Percentiles rank a stretch among this genome's conserved stretches.
These are phyloP conservation scores for Penstemon barbatus DNA, from an alignment of 257 asterid genomes.

Conservation along the genomic window DNA sequence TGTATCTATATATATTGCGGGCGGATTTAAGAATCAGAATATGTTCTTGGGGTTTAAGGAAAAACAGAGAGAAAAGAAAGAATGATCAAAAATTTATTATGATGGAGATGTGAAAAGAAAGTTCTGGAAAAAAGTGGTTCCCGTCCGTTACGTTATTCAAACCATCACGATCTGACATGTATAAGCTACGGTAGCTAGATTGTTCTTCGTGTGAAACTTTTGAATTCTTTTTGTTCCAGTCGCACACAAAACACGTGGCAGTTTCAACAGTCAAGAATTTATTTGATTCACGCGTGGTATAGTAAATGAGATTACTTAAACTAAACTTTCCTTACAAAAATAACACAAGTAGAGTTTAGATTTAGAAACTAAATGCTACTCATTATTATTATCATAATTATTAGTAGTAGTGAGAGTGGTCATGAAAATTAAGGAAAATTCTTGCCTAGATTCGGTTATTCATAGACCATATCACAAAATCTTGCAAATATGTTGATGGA, in stretches of 20 bases:
- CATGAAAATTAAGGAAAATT: too few relatives aligned
- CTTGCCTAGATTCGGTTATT: too few relatives aligned
- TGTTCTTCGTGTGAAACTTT: not conserved
- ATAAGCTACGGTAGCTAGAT: too few relatives aligned
- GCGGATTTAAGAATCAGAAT: constrained; percentile 21
- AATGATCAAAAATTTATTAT: not conserved
- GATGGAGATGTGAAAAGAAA: constrained; percentile 18
- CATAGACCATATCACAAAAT: too few relatives aligned
- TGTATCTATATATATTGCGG: not conserved
- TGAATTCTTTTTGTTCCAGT: not conserved
- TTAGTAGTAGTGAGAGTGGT: too few relatives aligned
- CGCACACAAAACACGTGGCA: not conserved
- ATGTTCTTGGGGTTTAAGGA: constrained; percentile 17
- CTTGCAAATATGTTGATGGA: too few relatives aligned
- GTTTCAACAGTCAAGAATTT: not conserved
- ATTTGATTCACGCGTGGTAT: too few relatives aligned
- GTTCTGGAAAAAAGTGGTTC: constrained; percentile 26
- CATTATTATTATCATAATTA: too few relatives aligned
- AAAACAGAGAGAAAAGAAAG: not conserved
- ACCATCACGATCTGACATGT: not conserved
- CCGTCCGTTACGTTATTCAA: not conserved
- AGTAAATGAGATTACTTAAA: too few relatives aligned
- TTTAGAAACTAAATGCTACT: not conserved
- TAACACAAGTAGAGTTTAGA: too few relatives aligned
- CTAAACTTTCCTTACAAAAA: not conserved